Base-by-base conservation (phyloP, 2,329 filamentous ascomycete genomes). In the Zymoseptoria ardabiliae region DNA sequence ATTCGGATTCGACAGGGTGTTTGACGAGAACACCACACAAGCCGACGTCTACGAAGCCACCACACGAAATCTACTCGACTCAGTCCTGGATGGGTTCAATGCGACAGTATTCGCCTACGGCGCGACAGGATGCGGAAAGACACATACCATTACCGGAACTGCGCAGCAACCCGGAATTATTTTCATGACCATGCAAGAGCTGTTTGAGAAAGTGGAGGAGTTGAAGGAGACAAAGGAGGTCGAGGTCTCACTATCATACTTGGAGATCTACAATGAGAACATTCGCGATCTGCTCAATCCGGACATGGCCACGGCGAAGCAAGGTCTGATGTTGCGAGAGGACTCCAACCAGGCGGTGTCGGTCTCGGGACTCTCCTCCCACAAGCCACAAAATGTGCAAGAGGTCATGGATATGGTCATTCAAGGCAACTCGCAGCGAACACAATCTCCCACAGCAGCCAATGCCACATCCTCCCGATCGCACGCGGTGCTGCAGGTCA, bases 391-490 rank as follows among this genome's bases (percentile, higher is more conserved):
- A 67, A 90, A 93, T 71, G 94, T 97, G 13, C 85, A 95, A 71
- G 88, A 99, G 75, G 94, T 99, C 69, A 99, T 99, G 94, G 93
- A 99, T 70, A 97, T 99, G 84, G 97, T 99, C 71, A 88, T 99
- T 58, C 85, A 87, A 72, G 94, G 94, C 64, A 99, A 99, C 74
- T 90, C 95, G 68, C 91, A 88, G 74, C 87, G 94, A 51, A 99
- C 94, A 3, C 94, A 97, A 73, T 97, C 94, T 0, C 93, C 94
- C 0, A 99, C 94, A 7, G 92, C 93, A 76, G 94, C 94, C 67
- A 99, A 99, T 72, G 93, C 94, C 19, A 97, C 94, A 0, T 99
- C 94, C 0, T 99, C 94, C 9, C 87, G 94, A 73, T 99, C 94
- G 0, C 94, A 99, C 72, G 94, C 94, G 10, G 94, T 99, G 13